Evolutionary conservation across 352 stramenopile genomes (phyloP), one percentile per base, ranked within the genome.

Genomic region (Globisporangium ultimum): DNA sequence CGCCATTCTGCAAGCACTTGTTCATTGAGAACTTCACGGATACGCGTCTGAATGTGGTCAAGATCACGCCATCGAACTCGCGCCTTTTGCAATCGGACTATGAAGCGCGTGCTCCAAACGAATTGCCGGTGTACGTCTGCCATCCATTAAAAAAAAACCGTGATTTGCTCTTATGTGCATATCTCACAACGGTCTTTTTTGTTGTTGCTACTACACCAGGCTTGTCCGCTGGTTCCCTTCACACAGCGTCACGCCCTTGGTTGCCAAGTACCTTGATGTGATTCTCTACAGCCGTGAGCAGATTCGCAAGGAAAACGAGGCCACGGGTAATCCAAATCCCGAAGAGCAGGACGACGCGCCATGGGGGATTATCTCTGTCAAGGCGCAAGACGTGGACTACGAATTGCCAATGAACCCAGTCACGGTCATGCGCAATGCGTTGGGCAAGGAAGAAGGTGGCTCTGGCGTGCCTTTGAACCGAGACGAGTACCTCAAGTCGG

Each of bases 331-430:
- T 14, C 58, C 66, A 15, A 60, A 76, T 0, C 61, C 79, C 49
- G 68, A 80, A 34, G 63, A 58, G 17, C 77, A 84, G 32, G 70
- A 62, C n/a, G 68, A 95, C 46, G 80, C 90, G 6, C 85, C 90
- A 54, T 97, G 89, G 89, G 89, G 91, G 20, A 98, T 99, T 70
- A 87, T 99, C 45, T 97, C 88, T 38, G 96, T 99, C 63, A 99
- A 99, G 76, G 89, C 96, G 36, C 97, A 99, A 74, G 89, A 98
- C 68, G 89, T 98, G 10, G 81, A 97, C 63, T 67, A 92, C 58
- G 96, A 99, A 68, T 76, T 99, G 34, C 97, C 97, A 28, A 99
- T 99, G 97, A 97, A 97, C 61, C 97, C 97, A 7, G 99, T 99
- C 71, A 99, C 96, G 13, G 90, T 98, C 67, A 98, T 99, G 93